Conservation (phyloP, 768 basidiomycete species). For the Xanthoconium stramineum region DNA sequence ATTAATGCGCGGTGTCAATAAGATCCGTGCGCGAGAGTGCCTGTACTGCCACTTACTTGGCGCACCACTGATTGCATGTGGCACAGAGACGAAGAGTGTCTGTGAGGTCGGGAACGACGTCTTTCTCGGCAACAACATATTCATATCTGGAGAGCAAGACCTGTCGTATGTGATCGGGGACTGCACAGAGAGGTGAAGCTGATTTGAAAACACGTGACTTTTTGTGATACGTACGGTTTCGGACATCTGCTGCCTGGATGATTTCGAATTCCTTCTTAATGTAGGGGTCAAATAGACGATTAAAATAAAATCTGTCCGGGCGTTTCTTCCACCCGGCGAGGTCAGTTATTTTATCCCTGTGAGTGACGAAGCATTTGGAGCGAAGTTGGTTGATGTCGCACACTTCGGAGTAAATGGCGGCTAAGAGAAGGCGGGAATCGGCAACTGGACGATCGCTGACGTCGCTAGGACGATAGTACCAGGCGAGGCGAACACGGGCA, state of each 20-base stretch:
- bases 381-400: slow-evolving; percentile 94
- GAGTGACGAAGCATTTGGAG: slow-evolving; percentile 89
- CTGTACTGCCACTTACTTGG: slow-evolving; percentile 55
- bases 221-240: slow-evolving; percentile 67
- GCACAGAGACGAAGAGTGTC: slow-evolving; percentile 83
- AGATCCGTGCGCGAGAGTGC: slow-evolving; percentile 14
- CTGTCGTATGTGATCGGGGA: slow-evolving; percentile 78
- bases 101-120: slow-evolving; percentile 86
- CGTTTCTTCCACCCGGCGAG: slow-evolving; percentile 91
- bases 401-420: slow-evolving; percentile 94
- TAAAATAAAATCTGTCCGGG: slow-evolving; percentile 95
- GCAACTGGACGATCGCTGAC: slow-evolving; percentile 88
- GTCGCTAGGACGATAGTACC: slow-evolving; percentile 97
- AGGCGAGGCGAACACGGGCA: slow-evolving; percentile 86
- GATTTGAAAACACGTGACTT: slow-evolving; percentile 19
- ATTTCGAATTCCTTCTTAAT: slow-evolving; percentile 98
- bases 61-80: slow-evolving; percentile 85
- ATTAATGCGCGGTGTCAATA: slow-evolving; percentile 24
- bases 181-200: slow-evolving; percentile 38
- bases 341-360: slow-evolving; percentile 94
- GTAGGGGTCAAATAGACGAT: slow-evolving; percentile 93
- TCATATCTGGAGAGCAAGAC: slow-evolving; percentile 82
- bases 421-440: slow-evolving; percentile 88
- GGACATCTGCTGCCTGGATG: slow-evolving; percentile 78
- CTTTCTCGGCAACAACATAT: slow-evolving; percentile 93